Evolutionary conservation across 163 green algal genomes (phyloP), one percentile per base, ranked within the genome.

Genomic region (Volvox carteri): DNA sequence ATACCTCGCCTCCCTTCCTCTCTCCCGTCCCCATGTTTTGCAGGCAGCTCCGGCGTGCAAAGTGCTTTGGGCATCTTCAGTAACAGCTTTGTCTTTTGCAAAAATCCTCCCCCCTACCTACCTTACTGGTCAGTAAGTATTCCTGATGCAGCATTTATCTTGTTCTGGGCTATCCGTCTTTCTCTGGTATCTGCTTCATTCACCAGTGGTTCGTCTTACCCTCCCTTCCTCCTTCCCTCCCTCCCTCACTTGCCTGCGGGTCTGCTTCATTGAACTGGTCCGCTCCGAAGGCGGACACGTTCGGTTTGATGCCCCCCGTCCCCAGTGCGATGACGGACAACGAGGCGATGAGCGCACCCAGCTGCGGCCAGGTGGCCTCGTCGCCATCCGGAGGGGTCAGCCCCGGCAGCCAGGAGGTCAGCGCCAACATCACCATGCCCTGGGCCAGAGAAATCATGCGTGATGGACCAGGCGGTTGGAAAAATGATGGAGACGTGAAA

Each of bases 251-350:
- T 4, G 37, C 75, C 75, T 84, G 94, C 12, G 91, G 88, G 78
- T 95, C 91, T 11, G 91, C 90, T 92, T 98, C 95, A 81, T 99
- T 96, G 86, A 99, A 98, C 93, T 99, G 97, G 91, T 99, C 98
- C 2, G 98, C 98, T 35, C 98, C 98, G 94, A 99, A 99, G 1
- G 98, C 95, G 0, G 91, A 96, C 41, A 99, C 98, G 90, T 98
- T 99, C 52, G 98, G 98, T 94, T 99, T 99, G 92, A 99, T 99
- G 85, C 98, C 98, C 33, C 98, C 98, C 2, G 84, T 92, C 33
- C 92, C 92, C 73, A 95, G 90, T 30, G 87, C 88, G 50, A 95
- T 93, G 41, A 95, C 48, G 33, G 85, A 87, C 37, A 95, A 86
- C 0, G 79, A 84, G 30, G 46, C 85, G 39, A 93, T 84, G 30